phyloP scores from a whole-genome alignment of 768 basidiomycete species.

The Hygrocybe coccinea region DNA sequence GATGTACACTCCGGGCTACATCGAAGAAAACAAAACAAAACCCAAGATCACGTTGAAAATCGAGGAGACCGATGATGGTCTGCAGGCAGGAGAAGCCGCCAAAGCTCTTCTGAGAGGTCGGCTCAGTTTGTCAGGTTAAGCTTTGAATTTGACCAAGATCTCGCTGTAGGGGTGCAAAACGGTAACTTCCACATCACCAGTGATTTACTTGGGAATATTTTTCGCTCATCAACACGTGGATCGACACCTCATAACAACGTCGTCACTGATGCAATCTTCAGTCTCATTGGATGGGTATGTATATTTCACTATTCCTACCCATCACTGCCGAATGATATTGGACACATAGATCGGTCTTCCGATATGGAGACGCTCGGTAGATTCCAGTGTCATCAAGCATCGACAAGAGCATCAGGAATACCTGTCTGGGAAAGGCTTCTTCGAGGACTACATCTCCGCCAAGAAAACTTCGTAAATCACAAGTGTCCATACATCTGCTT shows the following conservation, averaged over 20 bases:
- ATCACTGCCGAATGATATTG: conserved; percentile 4
- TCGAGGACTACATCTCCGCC: not conserved
- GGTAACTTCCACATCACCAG: conserved; percentile 61
- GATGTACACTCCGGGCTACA: conserved; percentile 60
- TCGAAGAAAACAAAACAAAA: conserved; percentile 59
- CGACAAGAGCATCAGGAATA: conserved; percentile 35
- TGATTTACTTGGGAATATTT: conserved; percentile 52
- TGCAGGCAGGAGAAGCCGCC: conserved; percentile 51
- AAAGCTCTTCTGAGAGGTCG: conserved; percentile 46
- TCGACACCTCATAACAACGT: conserved; percentile 50
- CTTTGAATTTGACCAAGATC: not conserved
- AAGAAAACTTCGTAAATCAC: not conserved
- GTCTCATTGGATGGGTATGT: conserved; percentile 41
- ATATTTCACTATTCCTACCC: not conserved
- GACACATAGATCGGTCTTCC: conserved; percentile 34
- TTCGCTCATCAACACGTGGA: conserved; percentile 54
- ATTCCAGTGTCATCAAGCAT: conserved; percentile 31
- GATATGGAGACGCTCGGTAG: conserved; percentile 37
- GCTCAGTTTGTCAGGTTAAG: conserved; percentile 1
- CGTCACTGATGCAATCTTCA: conserved; percentile 44
- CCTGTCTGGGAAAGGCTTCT: conserved; percentile 21
- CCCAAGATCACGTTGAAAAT: conserved; percentile 63
- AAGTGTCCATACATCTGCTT: no score
- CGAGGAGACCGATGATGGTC: conserved; percentile 57
- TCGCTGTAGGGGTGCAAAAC: conserved; percentile 44